Base-by-base conservation (phyloP, 2,329 filamentous ascomycete genomes). In the Fusarium staphyleae region DNA sequence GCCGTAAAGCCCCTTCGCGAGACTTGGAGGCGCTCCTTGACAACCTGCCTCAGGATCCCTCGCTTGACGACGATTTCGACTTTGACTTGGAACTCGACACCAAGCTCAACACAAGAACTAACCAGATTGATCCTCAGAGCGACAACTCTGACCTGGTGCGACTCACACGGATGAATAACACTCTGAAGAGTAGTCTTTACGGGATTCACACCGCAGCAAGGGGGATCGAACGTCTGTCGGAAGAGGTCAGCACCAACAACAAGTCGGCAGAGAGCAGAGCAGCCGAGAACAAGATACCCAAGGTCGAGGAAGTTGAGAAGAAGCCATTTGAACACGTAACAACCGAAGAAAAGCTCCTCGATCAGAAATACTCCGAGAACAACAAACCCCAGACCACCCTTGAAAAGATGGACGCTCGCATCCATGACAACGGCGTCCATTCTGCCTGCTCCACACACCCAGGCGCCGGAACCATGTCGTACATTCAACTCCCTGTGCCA, bases 151-250 rank as follows among this genome's bases (percentile, higher is more conserved):
- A 83, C 40, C 69, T 80, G 11, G 72, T 77, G 26, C 69, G 74
- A 11, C 75, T 77, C 37, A 75, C 77, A 41, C 76, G 80, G 47
- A 83, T 86, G 77, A 79, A 73, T 62, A 80, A 79, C 57, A 74
- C 76, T 0, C 71, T 87, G n/a, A 74, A 76, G 52, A 79, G 78
- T 13, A 81, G 79, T 3, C 71, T 84, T 5, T 69, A 76, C 24
- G 77, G 78, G 15, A 83, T 87, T 26, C 81, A 77, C 33, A 80
- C 76, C 12, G 81, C 81, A 15, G 83, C 81, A 59, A 76, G 79
- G 46, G 83, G 84, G 10, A 86, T 87, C 43, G 81, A 84, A 64
- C 76, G 81, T 9, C 73, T 87, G 6, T 81, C 85, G 64, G 76
- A 78, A 55, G 76, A 78, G 50, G 76, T 86, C 14, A 74, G 75